A percentile compares a stretch with the other conserved stretches of the same genome.
These are phyloP conservation scores for Penicillium fimorum DNA, from an alignment of 495 filamentous ascomycete species.

Conservation along the genomic window DNA sequence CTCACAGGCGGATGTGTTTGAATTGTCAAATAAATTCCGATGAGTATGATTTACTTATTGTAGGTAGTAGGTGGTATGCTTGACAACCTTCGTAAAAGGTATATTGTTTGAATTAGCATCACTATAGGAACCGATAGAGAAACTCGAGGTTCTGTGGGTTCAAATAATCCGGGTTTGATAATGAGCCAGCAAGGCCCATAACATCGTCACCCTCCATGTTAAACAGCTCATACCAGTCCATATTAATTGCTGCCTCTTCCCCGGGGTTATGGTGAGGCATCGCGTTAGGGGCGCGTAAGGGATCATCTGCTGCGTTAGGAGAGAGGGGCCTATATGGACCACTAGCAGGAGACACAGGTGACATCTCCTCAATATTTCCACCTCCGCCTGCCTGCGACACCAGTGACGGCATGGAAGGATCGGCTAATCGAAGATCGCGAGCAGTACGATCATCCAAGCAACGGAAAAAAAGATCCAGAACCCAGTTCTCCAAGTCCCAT, in stretches of 20 bases:
- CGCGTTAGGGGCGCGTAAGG: background rate
- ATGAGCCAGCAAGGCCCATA: conserved; percentile 30
- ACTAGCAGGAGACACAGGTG: background rate
- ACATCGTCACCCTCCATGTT: conserved; percentile 39
- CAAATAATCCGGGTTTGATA: conserved; percentile 35
- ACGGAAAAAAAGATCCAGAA: conserved; percentile 46
- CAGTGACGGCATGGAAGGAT: conserved; percentile 13
- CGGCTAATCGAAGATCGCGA: conserved; percentile 33
- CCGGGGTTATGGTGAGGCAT: background rate
- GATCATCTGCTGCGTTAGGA: background rate
- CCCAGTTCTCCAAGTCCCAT: conserved; percentile 50
- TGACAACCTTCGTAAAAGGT: background rate
- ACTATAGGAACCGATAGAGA: conserved; percentile 40
- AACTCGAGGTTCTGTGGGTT: conserved; percentile 43
- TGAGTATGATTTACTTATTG: too few relatives aligned
- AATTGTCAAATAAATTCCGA: background rate
- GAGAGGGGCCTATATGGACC: background rate
- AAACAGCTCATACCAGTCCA: conserved; percentile 41
- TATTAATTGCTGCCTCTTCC: conserved; percentile 23
- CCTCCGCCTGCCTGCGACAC: background rate
- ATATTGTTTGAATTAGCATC: background rate
- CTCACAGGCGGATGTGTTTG: too few relatives aligned
- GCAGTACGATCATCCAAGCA: conserved; percentile 47
- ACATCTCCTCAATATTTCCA: conserved; percentile 1
- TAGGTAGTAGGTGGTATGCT: too few relatives aligned